Conservation (phyloP, 352 stramenopile genomes). For the Blastocystis hominis region DNA sequence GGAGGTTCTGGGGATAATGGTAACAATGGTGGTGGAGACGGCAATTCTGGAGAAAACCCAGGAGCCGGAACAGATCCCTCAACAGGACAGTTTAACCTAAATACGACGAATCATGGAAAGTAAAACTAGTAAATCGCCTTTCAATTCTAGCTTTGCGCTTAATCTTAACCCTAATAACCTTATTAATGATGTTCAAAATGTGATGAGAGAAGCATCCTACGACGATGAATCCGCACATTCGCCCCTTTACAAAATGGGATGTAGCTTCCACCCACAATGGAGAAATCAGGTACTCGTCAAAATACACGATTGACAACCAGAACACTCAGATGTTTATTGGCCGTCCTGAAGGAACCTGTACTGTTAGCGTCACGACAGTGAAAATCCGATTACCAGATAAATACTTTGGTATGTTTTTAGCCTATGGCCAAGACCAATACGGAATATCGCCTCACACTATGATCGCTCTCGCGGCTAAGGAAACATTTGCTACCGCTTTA, state of each 20-base stretch:
- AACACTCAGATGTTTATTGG: slow-evolving; percentile 55
- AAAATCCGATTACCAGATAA: slow-evolving; percentile 52
- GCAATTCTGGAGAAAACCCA: not conserved
- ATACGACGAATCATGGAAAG: slow-evolving; percentile 14
- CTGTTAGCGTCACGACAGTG: slow-evolving; percentile 19
- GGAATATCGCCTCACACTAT: slow-evolving; percentile 11
- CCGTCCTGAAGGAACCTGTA: not conserved
- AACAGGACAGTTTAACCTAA: not conserved
- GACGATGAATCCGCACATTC: not conserved
- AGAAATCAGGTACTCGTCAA: too few relatives aligned
- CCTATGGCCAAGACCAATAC: slow-evolving; percentile 39
- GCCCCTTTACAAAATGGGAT: slow-evolving; percentile 18
- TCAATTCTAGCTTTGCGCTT: slow-evolving; percentile 7
- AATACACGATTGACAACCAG: too few relatives aligned
- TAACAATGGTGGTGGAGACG: not conserved
- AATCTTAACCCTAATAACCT: slow-evolving; percentile 11
- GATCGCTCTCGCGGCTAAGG: slow-evolving; percentile 33
- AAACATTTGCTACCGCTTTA: slow-evolving; percentile 22
- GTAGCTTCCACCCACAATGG: slow-evolving; percentile 36
- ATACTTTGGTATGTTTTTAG: slow-evolving; percentile 53
- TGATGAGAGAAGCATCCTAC: slow-evolving; percentile 3
- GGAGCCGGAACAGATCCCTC: not conserved
- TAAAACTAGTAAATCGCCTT: not conserved
- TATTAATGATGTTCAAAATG: not conserved
- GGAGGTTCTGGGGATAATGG: not conserved